These are phyloP conservation scores for Pyrus betulifolia DNA, from an alignment of 306 rosid genomes.

Conservation along the genomic window DNA sequence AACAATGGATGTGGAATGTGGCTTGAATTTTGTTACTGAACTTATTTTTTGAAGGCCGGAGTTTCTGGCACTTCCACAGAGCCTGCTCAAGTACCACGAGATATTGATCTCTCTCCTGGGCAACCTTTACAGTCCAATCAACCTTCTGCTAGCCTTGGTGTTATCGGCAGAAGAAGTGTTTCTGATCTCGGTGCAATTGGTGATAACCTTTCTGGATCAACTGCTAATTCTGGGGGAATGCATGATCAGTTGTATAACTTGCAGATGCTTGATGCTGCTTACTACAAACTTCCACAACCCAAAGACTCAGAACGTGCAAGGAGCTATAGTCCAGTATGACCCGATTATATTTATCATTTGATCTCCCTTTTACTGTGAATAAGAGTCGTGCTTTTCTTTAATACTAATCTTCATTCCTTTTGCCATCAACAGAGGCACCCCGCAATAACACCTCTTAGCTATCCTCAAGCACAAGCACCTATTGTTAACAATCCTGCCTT, in stretches of 20 bases:
- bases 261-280: conserved; percentile 90
- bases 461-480: conserved; percentile 93
- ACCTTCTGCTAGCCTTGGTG: conserved; percentile 72
- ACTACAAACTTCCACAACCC: conserved; percentile 69
- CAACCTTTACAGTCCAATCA: conserved; percentile 84
- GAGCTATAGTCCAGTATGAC: conserved; percentile 67
- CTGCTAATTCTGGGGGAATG: conserved; percentile 51
- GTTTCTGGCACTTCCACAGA: conserved; percentile 65
- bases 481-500: conserved; percentile 86
- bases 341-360: not conserved
- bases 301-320: conserved; percentile 94
- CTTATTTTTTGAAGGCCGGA: conserved; percentile 48
- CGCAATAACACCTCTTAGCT: conserved; percentile 66
- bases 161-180: conserved; percentile 94
- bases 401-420: not conserved
- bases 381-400: conserved; percentile 4
- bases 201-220: conserved; percentile 53
- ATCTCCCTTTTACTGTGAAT: not conserved
- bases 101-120: conserved; percentile 79
- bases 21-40: conserved; percentile 7
- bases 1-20: not conserved
- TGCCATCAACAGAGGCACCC: conserved; percentile 63
- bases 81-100: conserved; percentile 57
- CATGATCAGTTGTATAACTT: conserved; percentile 68
- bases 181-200: conserved; percentile 89